Conservation (phyloP, 345 rosid species). For the Eucalyptus coolabah region DNA sequence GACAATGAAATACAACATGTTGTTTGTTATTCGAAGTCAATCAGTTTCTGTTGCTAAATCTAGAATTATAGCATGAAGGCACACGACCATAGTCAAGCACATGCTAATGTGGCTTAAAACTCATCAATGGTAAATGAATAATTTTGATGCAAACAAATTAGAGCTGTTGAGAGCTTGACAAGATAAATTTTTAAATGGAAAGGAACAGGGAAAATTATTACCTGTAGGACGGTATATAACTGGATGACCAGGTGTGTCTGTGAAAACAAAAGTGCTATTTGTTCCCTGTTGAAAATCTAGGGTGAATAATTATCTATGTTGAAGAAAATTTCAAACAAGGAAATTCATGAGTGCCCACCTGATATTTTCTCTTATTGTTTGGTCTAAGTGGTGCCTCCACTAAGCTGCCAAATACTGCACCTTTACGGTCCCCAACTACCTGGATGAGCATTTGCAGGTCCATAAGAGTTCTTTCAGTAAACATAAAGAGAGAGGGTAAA, state of each 20-base stretch:
- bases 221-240: slow-evolving; percentile 78
- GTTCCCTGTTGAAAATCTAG: slow-evolving; percentile 53
- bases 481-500: not conserved
- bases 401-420: slow-evolving; percentile 91
- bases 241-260: slow-evolving; percentile 55
- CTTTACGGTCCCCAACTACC: slow-evolving; percentile 91
- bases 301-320: not conserved
- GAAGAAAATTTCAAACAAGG: not conserved
- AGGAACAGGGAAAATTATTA: not conserved
- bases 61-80: not conserved
- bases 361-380: slow-evolving; percentile 67
- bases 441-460: slow-evolving; percentile 5
- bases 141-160: not conserved
- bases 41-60: not conserved
- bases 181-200: not conserved
- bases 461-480: not conserved
- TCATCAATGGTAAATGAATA: not conserved
- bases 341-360: slow-evolving; percentile 20
- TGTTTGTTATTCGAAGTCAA: not conserved
- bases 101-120: not conserved
- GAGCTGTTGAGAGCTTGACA: not conserved
- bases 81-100: not conserved
- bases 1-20: not conserved
- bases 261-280: slow-evolving; percentile 84
- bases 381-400: slow-evolving; percentile 89